Evolutionary conservation across 139 green algal species (phyloP).

Genomic region (Raphidocelis subcapitata): DNA sequence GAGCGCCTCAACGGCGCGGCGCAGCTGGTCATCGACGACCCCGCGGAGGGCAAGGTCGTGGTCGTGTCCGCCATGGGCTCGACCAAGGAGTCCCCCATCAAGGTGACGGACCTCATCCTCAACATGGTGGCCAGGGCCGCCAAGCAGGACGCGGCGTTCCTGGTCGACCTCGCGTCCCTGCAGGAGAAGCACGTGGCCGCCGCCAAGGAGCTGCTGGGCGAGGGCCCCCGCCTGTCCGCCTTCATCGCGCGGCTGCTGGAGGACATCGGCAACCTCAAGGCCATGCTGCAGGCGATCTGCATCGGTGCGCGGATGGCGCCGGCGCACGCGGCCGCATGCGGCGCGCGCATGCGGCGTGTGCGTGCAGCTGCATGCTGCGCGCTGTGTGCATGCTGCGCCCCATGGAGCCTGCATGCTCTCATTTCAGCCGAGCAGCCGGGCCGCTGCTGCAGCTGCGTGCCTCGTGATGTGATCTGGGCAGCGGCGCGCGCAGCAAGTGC

Average conservation of each 20-base stretch:
- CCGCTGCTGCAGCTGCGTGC: too few relatives aligned
- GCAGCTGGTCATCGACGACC: slow-evolving; percentile 63
- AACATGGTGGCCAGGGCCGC: slow-evolving; percentile 82
- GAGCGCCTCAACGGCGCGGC: slow-evolving; percentile 82
- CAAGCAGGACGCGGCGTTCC: slow-evolving; percentile 66
- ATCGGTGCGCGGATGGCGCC: slow-evolving; percentile 58
- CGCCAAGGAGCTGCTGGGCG: slow-evolving; percentile 81
- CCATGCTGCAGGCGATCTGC: slow-evolving; percentile 92
- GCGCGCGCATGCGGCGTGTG: not conserved
- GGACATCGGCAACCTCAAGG: slow-evolving; percentile 90
- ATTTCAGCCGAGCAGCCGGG: too few relatives aligned
- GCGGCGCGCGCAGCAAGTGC: not conserved
- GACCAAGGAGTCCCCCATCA: slow-evolving; percentile 64
- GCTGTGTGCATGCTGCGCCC: too few relatives aligned
- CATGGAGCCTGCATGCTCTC: too few relatives aligned
- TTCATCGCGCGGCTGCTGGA: slow-evolving; percentile 80
- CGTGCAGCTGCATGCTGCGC: too few relatives aligned
- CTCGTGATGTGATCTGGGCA: too few relatives aligned
- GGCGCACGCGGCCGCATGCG: not conserved
- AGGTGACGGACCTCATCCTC: slow-evolving; percentile 94
- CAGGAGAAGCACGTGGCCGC: slow-evolving; percentile 90
- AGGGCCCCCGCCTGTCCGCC: slow-evolving; percentile 54
- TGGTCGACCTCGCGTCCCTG: slow-evolving; percentile 81
- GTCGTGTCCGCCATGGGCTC: slow-evolving; percentile 88
- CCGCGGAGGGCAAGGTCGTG: slow-evolving; percentile 56